Base-by-base conservation (phyloP, 169 alveolate species). In the Eimeria sp. region DNA sequence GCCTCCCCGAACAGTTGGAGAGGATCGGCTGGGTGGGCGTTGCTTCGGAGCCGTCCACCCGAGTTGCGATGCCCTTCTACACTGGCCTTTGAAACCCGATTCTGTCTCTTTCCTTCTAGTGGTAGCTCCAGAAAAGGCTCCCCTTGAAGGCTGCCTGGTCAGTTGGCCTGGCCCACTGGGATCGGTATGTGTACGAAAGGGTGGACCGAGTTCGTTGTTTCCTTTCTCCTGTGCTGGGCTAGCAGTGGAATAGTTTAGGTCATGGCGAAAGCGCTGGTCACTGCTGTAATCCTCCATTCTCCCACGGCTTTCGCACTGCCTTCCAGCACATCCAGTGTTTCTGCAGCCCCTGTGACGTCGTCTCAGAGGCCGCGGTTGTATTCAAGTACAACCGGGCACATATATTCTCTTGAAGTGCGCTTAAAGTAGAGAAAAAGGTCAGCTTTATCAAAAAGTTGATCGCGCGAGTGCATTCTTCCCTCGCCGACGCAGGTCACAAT, bases 391-490 rank as follows among this genome's bases (percentile, higher is more conserved):
- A 71, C 46, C 4, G 18, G 25, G 46, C 77, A 66, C n/a, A 66
- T n/a, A 33, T 0, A 18, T 10, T 25, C 9, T 6, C 6, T 23
- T 14, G 80, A 71, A 71, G 54, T 8, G n/a, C 52, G 27, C 49
- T 27, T 27, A 11, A 25, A 71, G 16, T 0, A 25, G 80, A 25
- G 6, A 71, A 8, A 37, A 30, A n/a, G 80, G 37, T 16, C 30
- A 71, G 16, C 10, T 71, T 49, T 20, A 40, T 1, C 56, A 18
- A 40, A 56, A 37, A 40, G 83, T 74, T 3, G 30, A 40, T 8
- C 56, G 83, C 56, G 56, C 54, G 78, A 33, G 78, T 30, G 78
- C 78, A 68, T 30, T 68, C 78, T 54, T 58, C 54, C 83, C 40
- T 30, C 83, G 40, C 58, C 0, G 83, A 74, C n/a, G 54, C 58